Percentiles rank a stretch among this genome's conserved stretches.
These are phyloP conservation scores for Ophiostoma australiae DNA, from an alignment of 2,329 filamentous ascomycete species.

Conservation along the genomic window DNA sequence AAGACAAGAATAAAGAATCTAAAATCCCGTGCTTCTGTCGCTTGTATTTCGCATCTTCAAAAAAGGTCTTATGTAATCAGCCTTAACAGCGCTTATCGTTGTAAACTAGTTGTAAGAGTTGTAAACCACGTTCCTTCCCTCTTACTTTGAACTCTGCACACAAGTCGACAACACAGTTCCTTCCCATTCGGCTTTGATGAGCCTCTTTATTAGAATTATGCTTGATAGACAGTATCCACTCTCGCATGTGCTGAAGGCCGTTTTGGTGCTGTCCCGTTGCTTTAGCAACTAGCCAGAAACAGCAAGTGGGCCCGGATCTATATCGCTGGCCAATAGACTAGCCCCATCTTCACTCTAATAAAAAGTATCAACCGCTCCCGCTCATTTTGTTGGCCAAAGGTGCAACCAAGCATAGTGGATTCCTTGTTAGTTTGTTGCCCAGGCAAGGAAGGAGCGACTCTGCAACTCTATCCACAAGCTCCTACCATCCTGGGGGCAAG, in stretches of 20 bases:
- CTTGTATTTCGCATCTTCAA: neutral
- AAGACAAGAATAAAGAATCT: neutral
- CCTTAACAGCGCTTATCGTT: neutral
- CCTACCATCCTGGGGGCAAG: slow-evolving; percentile 1
- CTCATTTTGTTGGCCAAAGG: neutral
- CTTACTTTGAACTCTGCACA: neutral
- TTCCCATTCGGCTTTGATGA: slow-evolving; percentile 7
- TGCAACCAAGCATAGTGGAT: slow-evolving; percentile 3
- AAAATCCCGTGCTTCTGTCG: neutral
- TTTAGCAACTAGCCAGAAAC: slow-evolving; percentile 26
- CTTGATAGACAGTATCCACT: slow-evolving; percentile 15
- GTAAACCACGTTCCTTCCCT: neutral
- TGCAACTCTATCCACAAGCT: slow-evolving; percentile 1
- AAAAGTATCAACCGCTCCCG: slow-evolving; percentile 3
- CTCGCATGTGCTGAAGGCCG: neutral
- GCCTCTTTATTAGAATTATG: slow-evolving; percentile 20
- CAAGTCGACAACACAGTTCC: neutral
- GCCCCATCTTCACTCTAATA: slow-evolving; percentile 5
- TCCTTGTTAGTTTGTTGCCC: slow-evolving; percentile 11
- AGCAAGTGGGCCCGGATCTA: slow-evolving; percentile 16
- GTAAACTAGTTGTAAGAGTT: neutral
- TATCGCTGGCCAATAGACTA: slow-evolving; percentile 19
- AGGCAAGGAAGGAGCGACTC: slow-evolving; percentile 18
- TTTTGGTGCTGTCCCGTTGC: slow-evolving; percentile 22
- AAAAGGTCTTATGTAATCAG: neutral